Evolutionary conservation across 176 grass and related monocot genomes (phyloP), one percentile per base, ranked within the genome.

Genomic region (Eremochloa ophiuroides): DNA sequence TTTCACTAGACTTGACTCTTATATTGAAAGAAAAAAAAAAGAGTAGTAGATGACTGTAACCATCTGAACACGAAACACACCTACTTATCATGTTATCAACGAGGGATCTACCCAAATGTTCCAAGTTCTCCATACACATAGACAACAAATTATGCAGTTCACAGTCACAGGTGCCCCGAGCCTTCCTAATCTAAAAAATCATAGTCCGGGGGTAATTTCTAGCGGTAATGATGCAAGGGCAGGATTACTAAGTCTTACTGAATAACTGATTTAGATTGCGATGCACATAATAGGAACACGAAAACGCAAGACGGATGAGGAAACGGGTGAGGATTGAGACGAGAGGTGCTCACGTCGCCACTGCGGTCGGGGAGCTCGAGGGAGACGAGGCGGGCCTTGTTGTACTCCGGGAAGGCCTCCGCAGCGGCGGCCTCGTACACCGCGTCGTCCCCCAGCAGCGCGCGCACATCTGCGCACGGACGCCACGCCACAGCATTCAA

Each of bases 321-420:
- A 71, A 51, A 64, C 14, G 3, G 59, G 10, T 26, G 4, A 59
- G 55, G 61, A 65, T 74, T 43, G 25, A 10, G 63, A 29, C 26
- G 13, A 78, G 22, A 50, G 64, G 61, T 17, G 85, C 91, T 95
- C 82, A 99, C 96, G 75, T 99, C 96, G 58, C 96, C 91, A 59
- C 96, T 99, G 85, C 91, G 85, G 73, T 99, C 93, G 64, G 96
- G 93, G 82, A 99, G 82, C 85, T 95, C 86, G 78, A 99, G 75
- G 53, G 82, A 74, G 27, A 99, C 46, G 73, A 95, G 90, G 69
- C 91, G 93, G 41, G 71, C 58, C 87, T 93, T 99, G 88, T 99
- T 99, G 85, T 95, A 73, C 69, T 80, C 75, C 37, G 96, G 91
- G 81, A 95, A 99, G 47, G 96, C 91, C 89, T 95, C 96, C n/a